A percentile compares a stretch with the other conserved stretches of the same genome.
Evolutionary conservation across 805 yeast genomes (phyloP).

Genomic region (Starmerella vaccinii): DNA sequence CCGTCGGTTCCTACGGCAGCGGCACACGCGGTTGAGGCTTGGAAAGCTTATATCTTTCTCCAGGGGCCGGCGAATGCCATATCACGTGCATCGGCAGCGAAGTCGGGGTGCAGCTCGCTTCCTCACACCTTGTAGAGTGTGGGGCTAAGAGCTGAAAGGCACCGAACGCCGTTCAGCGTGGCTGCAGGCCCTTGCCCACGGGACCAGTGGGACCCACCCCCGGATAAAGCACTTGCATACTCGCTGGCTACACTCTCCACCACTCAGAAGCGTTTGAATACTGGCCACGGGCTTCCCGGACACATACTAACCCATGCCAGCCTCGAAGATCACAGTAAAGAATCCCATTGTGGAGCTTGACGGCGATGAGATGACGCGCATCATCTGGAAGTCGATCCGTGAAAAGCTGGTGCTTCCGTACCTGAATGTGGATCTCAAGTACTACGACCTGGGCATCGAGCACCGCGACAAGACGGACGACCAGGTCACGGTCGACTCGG

Average conservation of each 20-base stretch:
- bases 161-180: too few species aligned
- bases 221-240: background rate
- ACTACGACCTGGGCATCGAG: constrained; percentile 82
- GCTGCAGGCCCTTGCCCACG: background rate
- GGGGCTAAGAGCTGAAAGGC: background rate
- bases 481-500: constrained; percentile 79
- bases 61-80: too few species aligned
- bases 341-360: constrained; percentile 94
- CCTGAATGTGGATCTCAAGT: constrained; percentile 76
- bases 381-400: constrained; percentile 86
- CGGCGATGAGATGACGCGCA: constrained; percentile 96
- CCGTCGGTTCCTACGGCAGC: too few species aligned
- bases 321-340: constrained; percentile 50
- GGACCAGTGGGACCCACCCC: too few species aligned
- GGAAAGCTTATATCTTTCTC: too few species aligned
- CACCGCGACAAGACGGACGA: constrained; percentile 82
- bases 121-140: too few species aligned
- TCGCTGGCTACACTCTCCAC: background rate
- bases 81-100: constrained; percentile 5
- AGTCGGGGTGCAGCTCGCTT: too few species aligned
- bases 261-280: background rate
- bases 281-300: background rate
- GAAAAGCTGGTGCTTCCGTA: constrained; percentile 78
- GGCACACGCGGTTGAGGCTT: too few species aligned
- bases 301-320: constrained; percentile 23